Evolutionary conservation across 1,284 basidiomycete genomes (phyloP), one percentile per base, ranked within the genome.

Genomic region (Heliocybe sulcata): DNA sequence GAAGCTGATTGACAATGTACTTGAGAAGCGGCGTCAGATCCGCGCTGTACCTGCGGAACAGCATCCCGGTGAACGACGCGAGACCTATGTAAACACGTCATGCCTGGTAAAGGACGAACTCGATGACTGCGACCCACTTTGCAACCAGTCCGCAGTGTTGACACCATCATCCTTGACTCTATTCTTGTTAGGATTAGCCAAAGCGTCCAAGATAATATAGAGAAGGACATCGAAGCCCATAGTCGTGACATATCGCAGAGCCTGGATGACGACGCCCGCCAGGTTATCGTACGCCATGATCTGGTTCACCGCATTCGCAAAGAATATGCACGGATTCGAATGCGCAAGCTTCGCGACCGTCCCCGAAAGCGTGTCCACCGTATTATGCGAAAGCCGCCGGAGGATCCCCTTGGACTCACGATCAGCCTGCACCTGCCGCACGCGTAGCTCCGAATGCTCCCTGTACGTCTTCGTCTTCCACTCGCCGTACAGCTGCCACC

Each of bases 271-370:
- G 29, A 94, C 92, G 48, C 82, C 81, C 16, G 93, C 93, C 58
- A 99, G 76, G 68, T 98, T 99, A 64, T 97, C 92, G 66, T 99
- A 99, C 19, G 93, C 87, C 85, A 95, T 95, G 56, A 98, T 90
- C 71, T 99, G 97, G 60, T 89, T 87, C 52, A 99, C 85, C 0
- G 91, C 93, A 57, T 91, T 90, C 14, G 82, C 73, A 74, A 98
- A 99, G 63, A 99, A 86, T 53, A 96, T 87, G 60, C 85, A 89
- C 1, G 97, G 97, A 66, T 98, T 97, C 12, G 91, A 89, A 66
- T 98, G 94, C 3, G 92, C 92, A 50, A 96, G 74, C 70, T 98
- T 98, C 10, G 94, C 95, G n/a, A 99, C 85, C 1, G 88, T 82
- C 19, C 94, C 88, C 19, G 94, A 88, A 57, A 92, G 73, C 0